Evolutionary conservation across 768 basidiomycete species (phyloP), one percentile per base, ranked within the genome.

Genomic region (Sutorius australiensis): DNA sequence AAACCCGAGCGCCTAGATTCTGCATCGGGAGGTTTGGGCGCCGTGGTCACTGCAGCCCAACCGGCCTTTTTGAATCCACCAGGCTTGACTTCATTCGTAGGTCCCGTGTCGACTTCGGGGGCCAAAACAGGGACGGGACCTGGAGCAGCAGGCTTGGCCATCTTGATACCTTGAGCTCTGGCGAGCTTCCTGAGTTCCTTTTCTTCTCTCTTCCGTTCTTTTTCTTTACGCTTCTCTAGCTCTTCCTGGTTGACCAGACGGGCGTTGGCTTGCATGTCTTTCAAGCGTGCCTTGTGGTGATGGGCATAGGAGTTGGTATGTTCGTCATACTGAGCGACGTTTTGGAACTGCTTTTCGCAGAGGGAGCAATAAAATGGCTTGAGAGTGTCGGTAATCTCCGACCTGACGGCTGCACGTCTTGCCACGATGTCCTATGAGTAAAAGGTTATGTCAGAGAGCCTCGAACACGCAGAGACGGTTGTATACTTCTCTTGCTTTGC

Each of bases 291-390:
- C 70, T 87, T 91, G 72, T 91, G 90, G 61, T 89, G 87, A 63
- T 92, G 89, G 0, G 89, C 87, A 59, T 91, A 92, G 7, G 91
- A 91, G 62, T 92, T 92, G 49, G 87, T 89, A 68, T 93, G 91
- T 62, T 92, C 91, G 58, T 92, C 91, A 61, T 89, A 93, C 62
- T 91, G 90, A 0, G 88, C 83, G 17, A 92, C 87, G 45, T 79
- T 92, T 67, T 84, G 80, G 72, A 92, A 92, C 66, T 93, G 91
- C 66, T 92, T 92, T 56, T 91, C 89, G 73, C 91, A 93, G 17
- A 91, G 77, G 24, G 76, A 71, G 66, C 91, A 93, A 65, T 91
- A 92, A 70, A 92, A 92, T 9, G 87, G 77, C 31, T 78, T 77
- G 43, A 92, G 76, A 5, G 83, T 83, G 44, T 77, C 76, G 1